Conservation (phyloP, 2,329 filamentous ascomycete species). For the Fusarium pilosicola region DNA sequence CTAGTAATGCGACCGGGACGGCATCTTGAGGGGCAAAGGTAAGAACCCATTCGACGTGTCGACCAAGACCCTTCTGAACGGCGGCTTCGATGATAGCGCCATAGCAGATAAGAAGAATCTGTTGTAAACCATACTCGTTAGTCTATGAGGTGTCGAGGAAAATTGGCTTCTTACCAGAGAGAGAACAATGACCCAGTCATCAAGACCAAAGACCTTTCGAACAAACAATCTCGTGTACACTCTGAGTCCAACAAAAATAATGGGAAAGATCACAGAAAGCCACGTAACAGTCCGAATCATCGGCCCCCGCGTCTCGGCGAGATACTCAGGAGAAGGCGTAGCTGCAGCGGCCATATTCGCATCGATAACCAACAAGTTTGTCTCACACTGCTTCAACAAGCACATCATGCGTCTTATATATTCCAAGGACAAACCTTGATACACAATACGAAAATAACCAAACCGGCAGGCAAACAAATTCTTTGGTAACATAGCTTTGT, state of each 20-base stretch:
- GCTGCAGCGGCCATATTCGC: constrained; percentile 1
- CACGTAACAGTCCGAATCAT: constrained; percentile 25
- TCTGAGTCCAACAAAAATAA: constrained; percentile 11
- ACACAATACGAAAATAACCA: neutral
- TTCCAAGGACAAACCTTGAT: neutral
- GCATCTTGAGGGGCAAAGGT: constrained; percentile 7
- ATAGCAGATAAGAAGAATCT: constrained; percentile 25
- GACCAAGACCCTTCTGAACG: constrained; percentile 23
- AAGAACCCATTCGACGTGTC: constrained; percentile 24
- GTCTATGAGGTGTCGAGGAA: fast-evolving
- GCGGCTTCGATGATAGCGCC: constrained; percentile 26
- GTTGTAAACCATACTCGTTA: neutral
- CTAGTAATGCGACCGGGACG: constrained; percentile 15
- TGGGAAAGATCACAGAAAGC: constrained; percentile 19
- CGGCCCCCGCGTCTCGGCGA: constrained; percentile 16
- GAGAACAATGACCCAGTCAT: constrained; percentile 30
- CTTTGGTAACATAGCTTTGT: neutral
- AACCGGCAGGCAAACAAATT: neutral
- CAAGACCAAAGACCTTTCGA: constrained; percentile 29
- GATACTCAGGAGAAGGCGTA: constrained; percentile 16
- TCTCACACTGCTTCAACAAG: neutral
- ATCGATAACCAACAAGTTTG: neutral
- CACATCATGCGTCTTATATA: constrained; percentile 4
- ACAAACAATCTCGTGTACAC: constrained; percentile 22
- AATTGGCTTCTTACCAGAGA: neutral